Percentiles rank a stretch among this genome's conserved stretches.
Evolutionary conservation across 495 filamentous ascomycete species (phyloP).

Genomic region (Penicillium herquei): DNA sequence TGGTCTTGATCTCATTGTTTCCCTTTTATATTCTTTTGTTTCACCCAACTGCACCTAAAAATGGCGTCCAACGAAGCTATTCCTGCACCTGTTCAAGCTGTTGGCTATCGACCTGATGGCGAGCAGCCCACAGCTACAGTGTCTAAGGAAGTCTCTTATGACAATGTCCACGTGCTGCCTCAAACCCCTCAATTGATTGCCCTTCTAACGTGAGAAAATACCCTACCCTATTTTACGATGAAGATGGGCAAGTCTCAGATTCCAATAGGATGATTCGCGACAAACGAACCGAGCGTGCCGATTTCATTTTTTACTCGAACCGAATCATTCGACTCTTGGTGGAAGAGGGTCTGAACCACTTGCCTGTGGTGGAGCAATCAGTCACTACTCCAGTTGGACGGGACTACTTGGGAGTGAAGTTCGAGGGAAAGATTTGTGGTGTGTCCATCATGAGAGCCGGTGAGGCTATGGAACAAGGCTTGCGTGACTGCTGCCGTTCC

Average conservation of each 20-base stretch:
- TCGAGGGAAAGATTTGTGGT: slow-evolving; percentile 97
- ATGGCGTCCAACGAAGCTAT: slow-evolving; percentile 32
- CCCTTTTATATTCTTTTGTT: too few relatives aligned
- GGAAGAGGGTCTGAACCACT: slow-evolving; percentile 95
- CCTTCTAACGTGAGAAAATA: slow-evolving; percentile 79
- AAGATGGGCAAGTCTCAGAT: slow-evolving; percentile 8
- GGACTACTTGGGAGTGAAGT: slow-evolving; percentile 86
- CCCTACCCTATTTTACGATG: background rate
- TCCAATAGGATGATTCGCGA: slow-evolving; percentile 85
- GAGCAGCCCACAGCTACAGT: slow-evolving; percentile 89
- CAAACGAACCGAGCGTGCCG: slow-evolving; percentile 79
- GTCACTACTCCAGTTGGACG: slow-evolving; percentile 89
- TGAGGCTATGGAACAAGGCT: slow-evolving; percentile 96
- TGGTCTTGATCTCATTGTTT: too few relatives aligned
- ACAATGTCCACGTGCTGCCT: slow-evolving; percentile 84
- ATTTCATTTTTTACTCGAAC: slow-evolving; percentile 99
- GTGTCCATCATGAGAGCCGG: slow-evolving; percentile 98
- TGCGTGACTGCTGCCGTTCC: slow-evolving; percentile 93
- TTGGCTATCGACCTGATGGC: slow-evolving; percentile 74
- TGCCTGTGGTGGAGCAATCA: slow-evolving; percentile 82
- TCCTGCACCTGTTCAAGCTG: slow-evolving; percentile 62
- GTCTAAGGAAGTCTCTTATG: slow-evolving; percentile 74
- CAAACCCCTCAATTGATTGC: slow-evolving; percentile 97
- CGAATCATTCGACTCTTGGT: slow-evolving; percentile 97
- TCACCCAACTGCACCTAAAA: background rate